Base-by-base conservation (phyloP, 139 green algal species). In the Zygnema circumcarinatum region DNA sequence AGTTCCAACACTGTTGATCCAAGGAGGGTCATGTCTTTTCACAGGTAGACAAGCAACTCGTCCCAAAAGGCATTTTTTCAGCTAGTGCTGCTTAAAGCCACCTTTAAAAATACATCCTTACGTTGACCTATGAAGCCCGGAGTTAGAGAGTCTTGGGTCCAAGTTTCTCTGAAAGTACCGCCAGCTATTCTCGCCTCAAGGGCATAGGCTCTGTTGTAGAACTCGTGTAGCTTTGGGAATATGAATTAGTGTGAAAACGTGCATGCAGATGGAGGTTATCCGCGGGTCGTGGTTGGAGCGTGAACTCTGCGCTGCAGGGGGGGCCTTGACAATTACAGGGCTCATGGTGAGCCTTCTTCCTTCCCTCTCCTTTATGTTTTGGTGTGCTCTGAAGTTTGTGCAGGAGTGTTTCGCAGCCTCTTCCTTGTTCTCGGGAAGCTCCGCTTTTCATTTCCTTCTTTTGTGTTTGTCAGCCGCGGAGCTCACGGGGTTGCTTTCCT, bases 331-430 rank as follows among this genome's bases (percentile, higher is more conserved):
- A 31, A 89, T 90, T 32, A 62, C 52, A 0, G 85, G 80, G 0
- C 79, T 90, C 1, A 89, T 90, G 85, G 79, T 87, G 56, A 78
- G 78, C 2, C 2, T 31, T 83, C 2, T 29, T 25, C 32, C 2
- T 33, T 67, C 75, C 3, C 32, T 33, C 2, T 54, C 7, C 2
- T 39, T 54, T 22, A 7, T 83, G 25, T 33, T 33, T 39, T 54
- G 75, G 2, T 33, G 20, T 39, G 32, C 7, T 20, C 25, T 33
- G 75, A 52, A 42, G 38, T 83, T 2, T 78, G 32, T 76, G 31
- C 79, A 25, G 7, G 16, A 29, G 67, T 73, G 75, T 7, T 3
- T 7, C 7, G 32, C 16, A 31, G 75, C 75, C 32, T 72, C 20
- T 35, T 41, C 31, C 40, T 29, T 7, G 31, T 83, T 83, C 75